Evolutionary conservation across 768 basidiomycete species (phyloP).

Genomic region (Russula olivacea): DNA sequence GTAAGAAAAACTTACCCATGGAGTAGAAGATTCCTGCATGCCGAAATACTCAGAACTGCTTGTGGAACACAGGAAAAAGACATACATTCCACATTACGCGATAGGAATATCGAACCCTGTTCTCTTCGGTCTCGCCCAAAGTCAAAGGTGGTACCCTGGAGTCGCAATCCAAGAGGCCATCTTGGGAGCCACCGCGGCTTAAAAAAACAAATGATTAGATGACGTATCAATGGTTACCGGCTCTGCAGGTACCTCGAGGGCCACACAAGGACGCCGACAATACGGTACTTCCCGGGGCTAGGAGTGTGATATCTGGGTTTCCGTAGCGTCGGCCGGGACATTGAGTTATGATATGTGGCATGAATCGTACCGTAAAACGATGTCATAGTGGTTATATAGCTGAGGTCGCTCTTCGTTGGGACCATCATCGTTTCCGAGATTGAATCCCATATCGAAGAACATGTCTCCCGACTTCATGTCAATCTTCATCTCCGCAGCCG

Average conservation of each 20-base stretch:
- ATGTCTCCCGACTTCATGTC: slow-evolving; percentile 74
- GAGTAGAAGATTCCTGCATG: slow-evolving; percentile 70
- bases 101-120: slow-evolving; percentile 79
- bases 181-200: slow-evolving; percentile 63
- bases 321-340: slow-evolving; percentile 9
- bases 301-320: slow-evolving; percentile 70
- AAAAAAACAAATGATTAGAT: neutral
- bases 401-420: slow-evolving; percentile 53
- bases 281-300: slow-evolving; percentile 62
- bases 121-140: slow-evolving; percentile 53
- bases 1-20: slow-evolving; percentile 50
- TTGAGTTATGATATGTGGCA: neutral
- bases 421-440: slow-evolving; percentile 70
- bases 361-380: slow-evolving; percentile 57
- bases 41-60: slow-evolving; percentile 1
- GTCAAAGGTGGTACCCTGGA: slow-evolving; percentile 43
- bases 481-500: slow-evolving; percentile 87
- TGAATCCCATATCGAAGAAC: slow-evolving; percentile 93
- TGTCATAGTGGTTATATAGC: slow-evolving; percentile 91
- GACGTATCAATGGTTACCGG: neutral
- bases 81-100: slow-evolving; percentile 80
- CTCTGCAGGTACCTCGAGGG: slow-evolving; percentile 39
- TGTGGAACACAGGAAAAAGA: slow-evolving; percentile 6
- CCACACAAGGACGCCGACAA: slow-evolving; percentile 93
- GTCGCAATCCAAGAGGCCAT: slow-evolving; percentile 48